Conservation (phyloP, 208 protist species). For the Tetramitus jugosus region DNA sequence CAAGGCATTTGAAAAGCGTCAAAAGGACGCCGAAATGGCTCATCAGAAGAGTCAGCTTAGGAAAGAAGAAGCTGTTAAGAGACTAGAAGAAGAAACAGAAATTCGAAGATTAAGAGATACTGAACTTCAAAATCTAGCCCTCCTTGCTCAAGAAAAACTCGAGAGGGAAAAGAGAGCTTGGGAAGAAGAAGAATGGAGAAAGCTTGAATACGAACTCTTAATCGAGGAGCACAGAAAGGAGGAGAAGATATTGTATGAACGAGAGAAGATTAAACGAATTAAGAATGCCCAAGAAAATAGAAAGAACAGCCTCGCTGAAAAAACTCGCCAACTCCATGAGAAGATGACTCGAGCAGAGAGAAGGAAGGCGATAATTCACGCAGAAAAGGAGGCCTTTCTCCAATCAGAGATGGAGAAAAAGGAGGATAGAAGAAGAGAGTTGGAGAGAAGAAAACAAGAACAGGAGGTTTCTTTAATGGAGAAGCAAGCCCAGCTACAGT, state of each 20-base stretch:
- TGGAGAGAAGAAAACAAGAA: neutral
- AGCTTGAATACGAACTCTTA: neutral
- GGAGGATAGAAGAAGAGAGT: neutral
- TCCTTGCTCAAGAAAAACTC: neutral
- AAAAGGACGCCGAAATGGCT: neutral
- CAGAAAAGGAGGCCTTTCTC: neutral
- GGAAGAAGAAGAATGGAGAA: neutral
- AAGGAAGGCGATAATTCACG: neutral
- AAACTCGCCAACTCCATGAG: neutral
- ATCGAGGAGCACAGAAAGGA: neutral
- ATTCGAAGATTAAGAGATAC: neutral
- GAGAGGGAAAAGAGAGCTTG: neutral
- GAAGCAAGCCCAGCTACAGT: slow-evolving; percentile 17
- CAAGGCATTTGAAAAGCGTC: neutral
- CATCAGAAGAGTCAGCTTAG: neutral
- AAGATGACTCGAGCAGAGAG: neutral
- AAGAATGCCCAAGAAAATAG: neutral
- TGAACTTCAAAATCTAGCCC: neutral
- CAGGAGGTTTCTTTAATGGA: neutral
- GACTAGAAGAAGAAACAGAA: neutral
- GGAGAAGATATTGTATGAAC: neutral
- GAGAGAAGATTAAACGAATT: slow-evolving; percentile 4
- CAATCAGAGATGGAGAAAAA: neutral
- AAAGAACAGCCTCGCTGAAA: neutral
- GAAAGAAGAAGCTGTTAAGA: neutral